Conservation (phyloP, 768 basidiomycete genomes). For the Suillus ampliporus region DNA sequence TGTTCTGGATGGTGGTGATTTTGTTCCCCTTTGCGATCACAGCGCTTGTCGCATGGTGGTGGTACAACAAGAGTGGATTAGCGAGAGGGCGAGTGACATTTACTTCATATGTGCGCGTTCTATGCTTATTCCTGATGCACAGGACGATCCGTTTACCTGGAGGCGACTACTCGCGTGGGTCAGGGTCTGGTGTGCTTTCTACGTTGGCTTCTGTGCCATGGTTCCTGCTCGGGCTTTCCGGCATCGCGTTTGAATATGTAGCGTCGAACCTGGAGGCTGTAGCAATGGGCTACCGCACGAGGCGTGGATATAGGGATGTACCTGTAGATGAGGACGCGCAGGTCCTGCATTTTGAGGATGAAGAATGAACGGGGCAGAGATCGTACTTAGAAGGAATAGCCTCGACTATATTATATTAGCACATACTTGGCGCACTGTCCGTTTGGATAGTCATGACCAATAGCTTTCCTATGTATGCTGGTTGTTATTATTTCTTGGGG, state of each 20-base stretch:
- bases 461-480: constrained; percentile 2
- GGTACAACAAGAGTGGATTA: constrained; percentile 74
- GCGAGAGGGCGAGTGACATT: constrained; percentile 67
- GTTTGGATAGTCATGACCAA: background rate
- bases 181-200: constrained; percentile 57
- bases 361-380: constrained; percentile 44
- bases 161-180: constrained; percentile 41
- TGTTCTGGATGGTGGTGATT: constrained; percentile 87
- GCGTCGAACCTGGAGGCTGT: constrained; percentile 50
- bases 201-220: constrained; percentile 90
- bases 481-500: background rate
- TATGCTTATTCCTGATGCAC: constrained; percentile 18
- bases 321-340: constrained; percentile 90
- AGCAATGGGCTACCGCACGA: constrained; percentile 46
- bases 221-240: constrained; percentile 81
- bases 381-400: background rate
- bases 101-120: constrained; percentile 2
- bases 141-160: constrained; percentile 84
- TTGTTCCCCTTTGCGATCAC: constrained; percentile 81
- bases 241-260: constrained; percentile 75
- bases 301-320: constrained; percentile 76
- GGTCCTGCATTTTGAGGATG: constrained; percentile 84
- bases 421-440: background rate
- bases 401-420: constrained; percentile 4
- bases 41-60: constrained; percentile 79